Conservation (phyloP, 495 filamentous ascomycete genomes). For the Clavariopsis aquatica region DNA sequence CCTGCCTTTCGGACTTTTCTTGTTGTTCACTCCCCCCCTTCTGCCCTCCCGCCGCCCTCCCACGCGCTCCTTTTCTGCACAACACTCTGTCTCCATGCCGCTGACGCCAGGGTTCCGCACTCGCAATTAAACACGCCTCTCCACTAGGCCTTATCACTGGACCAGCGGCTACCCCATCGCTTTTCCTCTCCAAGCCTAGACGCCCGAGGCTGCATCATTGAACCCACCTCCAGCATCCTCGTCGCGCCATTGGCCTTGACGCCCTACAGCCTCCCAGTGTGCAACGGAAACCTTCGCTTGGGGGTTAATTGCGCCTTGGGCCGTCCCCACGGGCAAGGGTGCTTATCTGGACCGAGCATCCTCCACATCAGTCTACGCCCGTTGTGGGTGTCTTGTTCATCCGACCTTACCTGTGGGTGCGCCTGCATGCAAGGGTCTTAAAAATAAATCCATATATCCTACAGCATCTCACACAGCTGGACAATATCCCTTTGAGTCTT, state of each 20-base stretch:
- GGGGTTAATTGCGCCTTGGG: constrained; percentile 20
- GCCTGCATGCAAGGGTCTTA: constrained; percentile 36
- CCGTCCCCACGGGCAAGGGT: constrained; percentile 13
- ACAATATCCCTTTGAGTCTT: constrained; percentile 10
- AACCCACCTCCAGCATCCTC: not conserved
- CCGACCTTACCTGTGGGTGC: constrained; percentile 15
- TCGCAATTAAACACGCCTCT: constrained; percentile 14
- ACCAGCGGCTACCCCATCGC: constrained; percentile 7
- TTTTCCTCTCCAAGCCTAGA: not conserved
- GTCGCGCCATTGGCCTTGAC: constrained; percentile 12
- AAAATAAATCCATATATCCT: constrained; percentile 35
- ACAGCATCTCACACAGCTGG: constrained; percentile 20
- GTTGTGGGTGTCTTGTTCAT: constrained; percentile 8
- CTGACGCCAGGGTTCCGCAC: constrained; percentile 7
- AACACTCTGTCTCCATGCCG: not conserved
- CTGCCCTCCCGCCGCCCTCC: not conserved
- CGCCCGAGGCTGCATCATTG: not conserved
- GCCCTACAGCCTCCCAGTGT: not conserved
- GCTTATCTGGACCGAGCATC: constrained; percentile 28
- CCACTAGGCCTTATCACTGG: constrained; percentile 16
- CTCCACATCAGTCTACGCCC: constrained; percentile 19
- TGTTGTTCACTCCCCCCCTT: not conserved
- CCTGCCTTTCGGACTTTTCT: not conserved
- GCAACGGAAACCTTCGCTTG: constrained; percentile 14
- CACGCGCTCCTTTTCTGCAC: too few species aligned